phyloP scores from a whole-genome alignment of 805 yeast genomes.

The Candida manassasensis region DNA sequence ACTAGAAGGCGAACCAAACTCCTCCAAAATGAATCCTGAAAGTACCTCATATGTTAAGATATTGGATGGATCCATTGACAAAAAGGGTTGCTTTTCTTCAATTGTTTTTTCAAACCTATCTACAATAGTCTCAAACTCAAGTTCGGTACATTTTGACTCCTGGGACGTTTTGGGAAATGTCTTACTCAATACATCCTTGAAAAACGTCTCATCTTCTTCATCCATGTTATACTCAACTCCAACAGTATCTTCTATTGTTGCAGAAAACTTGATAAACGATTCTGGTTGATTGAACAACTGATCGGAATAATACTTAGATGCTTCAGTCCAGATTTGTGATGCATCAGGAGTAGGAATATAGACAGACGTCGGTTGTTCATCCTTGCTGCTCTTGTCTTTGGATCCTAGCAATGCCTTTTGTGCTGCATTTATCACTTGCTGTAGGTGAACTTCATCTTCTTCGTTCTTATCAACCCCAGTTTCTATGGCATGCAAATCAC shows the following conservation, averaged over 20 bases:
- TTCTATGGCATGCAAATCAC: conserved; percentile 85
- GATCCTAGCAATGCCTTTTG: conserved; percentile 52
- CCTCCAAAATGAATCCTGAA: conserved; percentile 42
- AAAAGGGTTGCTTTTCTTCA: conserved; percentile 80
- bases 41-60: conserved; percentile 69
- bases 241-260: conserved; percentile 92
- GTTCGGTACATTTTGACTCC: conserved; percentile 50
- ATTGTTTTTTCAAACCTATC: conserved; percentile 71
- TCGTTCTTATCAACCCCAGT: conserved; percentile 98
- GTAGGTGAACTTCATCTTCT: conserved; percentile 94
- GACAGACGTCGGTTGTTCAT: conserved; percentile 33
- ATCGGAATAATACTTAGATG: conserved; percentile 63
- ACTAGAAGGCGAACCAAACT: conserved; percentile 14
- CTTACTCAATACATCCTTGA: conserved; percentile 38
- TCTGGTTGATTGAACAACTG: conserved; percentile 62
- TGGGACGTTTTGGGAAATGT: conserved; percentile 25
- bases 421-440: conserved; percentile 81
- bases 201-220: conserved; percentile 74
- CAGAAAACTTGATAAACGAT: conserved; percentile 80
- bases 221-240: conserved; percentile 89
- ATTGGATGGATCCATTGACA: conserved; percentile 78
- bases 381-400: conserved; percentile 7
- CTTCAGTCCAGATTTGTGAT: conserved; percentile 75
- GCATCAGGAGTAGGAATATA: conserved; percentile 98
- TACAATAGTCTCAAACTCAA: conserved; percentile 78